Base-by-base conservation (phyloP, 2,329 filamentous ascomycete genomes). In the Neospermospora avenae region DNA sequence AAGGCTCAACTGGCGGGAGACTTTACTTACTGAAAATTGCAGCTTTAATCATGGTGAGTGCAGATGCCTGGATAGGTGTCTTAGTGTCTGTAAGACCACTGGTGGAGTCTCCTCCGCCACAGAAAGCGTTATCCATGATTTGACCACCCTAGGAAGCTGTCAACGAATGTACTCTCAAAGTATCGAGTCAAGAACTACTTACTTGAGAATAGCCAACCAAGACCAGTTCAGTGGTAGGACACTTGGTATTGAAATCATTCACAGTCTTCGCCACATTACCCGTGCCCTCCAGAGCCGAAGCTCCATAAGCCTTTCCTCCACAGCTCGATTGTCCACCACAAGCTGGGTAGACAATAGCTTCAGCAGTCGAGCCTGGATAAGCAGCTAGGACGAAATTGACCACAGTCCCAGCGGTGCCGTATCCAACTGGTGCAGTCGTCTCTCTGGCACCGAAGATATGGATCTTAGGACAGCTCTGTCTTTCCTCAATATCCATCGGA, bases 21-120 rank as follows among this genome's bases (percentile, higher is more conserved):
- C n/a, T n/a, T n/a, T n/a, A n/a, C n/a, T n/a, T n/a, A n/a, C n/a
- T 82, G 70, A 87, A 83, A 65, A 88, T 86, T 14, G 80, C 83
- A 0, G 83, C 86, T 72, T 86, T 86, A 66, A 88, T 80, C 69
- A 80, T 79, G 2, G 73, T 74, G 8, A 85, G 73, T 2, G 82
- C 82, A 5, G 75, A 75, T 4, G 77, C 76, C 8, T 75, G 73
- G 44, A 81, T 71, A 39, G 73, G 72, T 5, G 74, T 71, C 0
- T 77, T 76, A 5, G 80, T 79, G 55, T 77, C 78, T 24, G 73
- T 69, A 55, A 81, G 72, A 58, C 79, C 79, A 46, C 74, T 69
- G 53, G 78, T 79, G 3, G 73, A 69, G 59, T 81, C 80, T 4
- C 77, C 77, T 24, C 83, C 84, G 13, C 84, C 84, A 67, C 84